phyloP scores from a whole-genome alignment of 192 early-diverging fungal genomes.

The Coemansia aciculifera region DNA sequence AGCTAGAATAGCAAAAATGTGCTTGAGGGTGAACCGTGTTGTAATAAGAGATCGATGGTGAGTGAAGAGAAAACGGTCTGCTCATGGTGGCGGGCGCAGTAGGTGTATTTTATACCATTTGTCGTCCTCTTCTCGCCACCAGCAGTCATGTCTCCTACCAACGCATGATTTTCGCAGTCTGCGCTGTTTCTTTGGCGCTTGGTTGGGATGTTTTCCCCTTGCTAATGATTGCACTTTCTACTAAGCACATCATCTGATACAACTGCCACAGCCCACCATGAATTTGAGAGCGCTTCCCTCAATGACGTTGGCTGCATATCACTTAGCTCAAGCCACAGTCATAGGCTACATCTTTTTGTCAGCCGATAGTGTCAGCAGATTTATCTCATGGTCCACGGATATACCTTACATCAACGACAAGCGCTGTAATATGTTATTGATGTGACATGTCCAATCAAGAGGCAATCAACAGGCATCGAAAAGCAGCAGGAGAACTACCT shows the following conservation, averaged over 20 bases:
- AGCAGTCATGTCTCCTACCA: neutral
- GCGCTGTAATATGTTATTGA: neutral
- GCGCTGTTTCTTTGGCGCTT: neutral
- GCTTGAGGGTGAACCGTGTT: neutral
- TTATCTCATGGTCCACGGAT: neutral
- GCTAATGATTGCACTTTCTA: neutral
- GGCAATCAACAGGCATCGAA: neutral
- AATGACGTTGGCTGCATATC: neutral
- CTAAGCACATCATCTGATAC: neutral
- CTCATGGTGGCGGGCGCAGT: neutral
- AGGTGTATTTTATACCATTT: neutral
- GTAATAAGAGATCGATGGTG: neutral
- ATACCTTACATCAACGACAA: constrained; percentile 1
- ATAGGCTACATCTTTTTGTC: neutral
- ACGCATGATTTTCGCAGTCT: neutral
- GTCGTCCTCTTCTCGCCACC: too few relatives aligned
- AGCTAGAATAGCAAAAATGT: neutral
- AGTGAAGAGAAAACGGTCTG: neutral
- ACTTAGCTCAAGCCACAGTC: neutral
- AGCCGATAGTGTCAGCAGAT: neutral
- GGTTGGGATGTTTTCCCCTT: too few relatives aligned
- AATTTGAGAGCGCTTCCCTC: neutral
- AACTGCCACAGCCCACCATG: neutral
- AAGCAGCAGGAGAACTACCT: neutral
- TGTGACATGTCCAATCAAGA: neutral